Conservation (phyloP, 2,329 filamentous ascomycete genomes). For the Diplodia intermedia region DNA sequence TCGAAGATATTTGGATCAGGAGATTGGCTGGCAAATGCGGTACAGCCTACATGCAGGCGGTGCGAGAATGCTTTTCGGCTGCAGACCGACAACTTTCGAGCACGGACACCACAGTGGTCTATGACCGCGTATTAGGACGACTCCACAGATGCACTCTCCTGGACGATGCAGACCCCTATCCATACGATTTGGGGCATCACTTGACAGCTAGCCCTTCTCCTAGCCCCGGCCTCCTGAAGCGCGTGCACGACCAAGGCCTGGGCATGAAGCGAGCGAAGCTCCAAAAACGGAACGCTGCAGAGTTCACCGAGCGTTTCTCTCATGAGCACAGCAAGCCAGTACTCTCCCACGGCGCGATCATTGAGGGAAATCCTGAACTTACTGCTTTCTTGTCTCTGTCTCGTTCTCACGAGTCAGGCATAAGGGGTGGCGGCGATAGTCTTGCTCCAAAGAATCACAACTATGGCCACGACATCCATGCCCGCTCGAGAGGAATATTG, state of each 20-base stretch:
- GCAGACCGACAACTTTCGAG: slow-evolving; percentile 58
- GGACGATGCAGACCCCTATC: slow-evolving; percentile 36
- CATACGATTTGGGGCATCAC: slow-evolving; percentile 9
- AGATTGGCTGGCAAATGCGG: slow-evolving; percentile 73
- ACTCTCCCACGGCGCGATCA: not conserved
- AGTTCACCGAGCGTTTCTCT: slow-evolving; percentile 1
- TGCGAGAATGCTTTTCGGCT: slow-evolving; percentile 74
- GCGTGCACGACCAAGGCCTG: slow-evolving; percentile 11
- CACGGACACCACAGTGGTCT: slow-evolving; percentile 43
- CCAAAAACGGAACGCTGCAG: slow-evolving; percentile 12
- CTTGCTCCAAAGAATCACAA: slow-evolving; percentile 32
- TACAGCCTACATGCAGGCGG: slow-evolving; percentile 76
- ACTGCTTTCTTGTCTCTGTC: not conserved
- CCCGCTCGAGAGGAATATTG: slow-evolving; percentile 35
- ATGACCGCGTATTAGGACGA: slow-evolving; percentile 55
- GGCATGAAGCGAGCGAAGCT: slow-evolving; percentile 15
- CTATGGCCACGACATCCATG: not conserved
- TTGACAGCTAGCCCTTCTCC: not conserved
- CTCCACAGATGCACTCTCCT: slow-evolving; percentile 50
- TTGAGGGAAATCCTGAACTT: not conserved
- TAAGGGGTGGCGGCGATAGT: not conserved
- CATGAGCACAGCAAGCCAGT: not conserved
- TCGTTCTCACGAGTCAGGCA: not conserved
- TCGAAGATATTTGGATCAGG: slow-evolving; percentile 70
- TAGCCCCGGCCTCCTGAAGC: slow-evolving; percentile 15